Evolutionary conservation across 176 grass and related monocot species (phyloP), one percentile per base, ranked within the genome.

Genomic region (Tillandsia leiboldiana): DNA sequence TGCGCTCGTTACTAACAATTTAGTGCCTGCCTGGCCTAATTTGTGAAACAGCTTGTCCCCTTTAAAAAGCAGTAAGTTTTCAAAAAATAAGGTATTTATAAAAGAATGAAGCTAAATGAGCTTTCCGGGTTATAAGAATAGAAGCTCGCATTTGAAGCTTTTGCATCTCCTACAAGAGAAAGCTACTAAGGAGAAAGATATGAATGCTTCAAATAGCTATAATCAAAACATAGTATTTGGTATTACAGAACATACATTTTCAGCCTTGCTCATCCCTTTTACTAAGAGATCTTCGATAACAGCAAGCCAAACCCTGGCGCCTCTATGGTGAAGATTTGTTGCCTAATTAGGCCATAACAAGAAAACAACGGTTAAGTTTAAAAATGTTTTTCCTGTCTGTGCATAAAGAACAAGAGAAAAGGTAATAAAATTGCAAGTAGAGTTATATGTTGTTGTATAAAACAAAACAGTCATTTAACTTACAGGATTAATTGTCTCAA

Each of bases 211-310:
- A 7, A 42, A 42, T 6, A 42, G 33, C 33, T 42, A 42, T 42
- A 42, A 3, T 7, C 33, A 42, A 42, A 42, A 9, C 8, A 22
- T 5, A 59, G n/a, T 59, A 59, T 18, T 59, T 15, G 54, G 7
- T 15, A 1, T 18, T 22, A 18, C 9, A 59, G 15, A 42, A 57
- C 88, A 69, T 85, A 97, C 93, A 68, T 92, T 97, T 79, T 92
- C 61, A 14, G 89, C 89, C 47, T 83, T 83, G 69, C 65, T 87
- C 93, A 97, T 97, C 77, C 93, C 93, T 79, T 85, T 92, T 12
- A 82, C 58, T 64, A 97, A 76, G 66, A 97, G 79, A 17, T 97
- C 93, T 18, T 90, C 83, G 67, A 92, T 85, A 58, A 97, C 66
- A 52, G 81, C 82, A 79, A 66, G 61, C 89, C 89, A 97, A 58